phyloP scores from a whole-genome alignment of 2,329 filamentous ascomycete genomes.

The Cladosporium velox region DNA sequence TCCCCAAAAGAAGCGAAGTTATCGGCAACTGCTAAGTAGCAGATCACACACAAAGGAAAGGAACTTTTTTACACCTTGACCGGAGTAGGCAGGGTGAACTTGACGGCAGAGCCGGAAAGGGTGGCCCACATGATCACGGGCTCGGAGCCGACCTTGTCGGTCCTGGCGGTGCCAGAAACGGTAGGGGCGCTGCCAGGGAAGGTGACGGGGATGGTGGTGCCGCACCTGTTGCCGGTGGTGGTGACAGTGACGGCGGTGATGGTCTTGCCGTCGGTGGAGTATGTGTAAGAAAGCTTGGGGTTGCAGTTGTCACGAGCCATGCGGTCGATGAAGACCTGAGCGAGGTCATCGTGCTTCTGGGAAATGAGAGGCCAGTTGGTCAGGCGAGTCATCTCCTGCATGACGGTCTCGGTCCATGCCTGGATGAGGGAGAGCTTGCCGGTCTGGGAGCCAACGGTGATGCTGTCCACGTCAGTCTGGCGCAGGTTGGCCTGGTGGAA shows the following conservation, averaged over 20 bases:
- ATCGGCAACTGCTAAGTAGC: neutral
- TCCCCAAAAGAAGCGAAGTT: neutral
- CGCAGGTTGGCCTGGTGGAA: constrained; percentile 66
- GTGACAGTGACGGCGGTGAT: constrained; percentile 56
- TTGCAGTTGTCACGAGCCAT: constrained; percentile 55
- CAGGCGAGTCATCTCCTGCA: constrained; percentile 57
- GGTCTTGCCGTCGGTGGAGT: constrained; percentile 44
- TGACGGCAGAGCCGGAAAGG: constrained; percentile 40
- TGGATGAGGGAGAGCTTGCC: constrained; percentile 56
- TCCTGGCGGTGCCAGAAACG: constrained; percentile 22
- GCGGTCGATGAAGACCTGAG: constrained; percentile 54
- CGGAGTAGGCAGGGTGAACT: constrained; percentile 36
- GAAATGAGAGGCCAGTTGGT: constrained; percentile 58
- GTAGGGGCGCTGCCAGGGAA: constrained; percentile 50
- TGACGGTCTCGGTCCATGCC: constrained; percentile 58
- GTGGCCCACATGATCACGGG: constrained; percentile 44
- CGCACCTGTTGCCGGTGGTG: constrained; percentile 53
- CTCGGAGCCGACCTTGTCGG: constrained; percentile 56
- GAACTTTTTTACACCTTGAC: constrained; percentile 16
- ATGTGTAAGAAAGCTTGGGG: constrained; percentile 52
- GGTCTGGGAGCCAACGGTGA: constrained; percentile 52
- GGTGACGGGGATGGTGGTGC: constrained; percentile 56
- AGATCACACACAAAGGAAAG: neutral
- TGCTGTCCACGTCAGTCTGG: constrained; percentile 49
- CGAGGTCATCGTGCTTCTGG: constrained; percentile 59